These are phyloP conservation scores for Crithidia sp. DNA, from an alignment of 208 protist species.

Conservation along the genomic window DNA sequence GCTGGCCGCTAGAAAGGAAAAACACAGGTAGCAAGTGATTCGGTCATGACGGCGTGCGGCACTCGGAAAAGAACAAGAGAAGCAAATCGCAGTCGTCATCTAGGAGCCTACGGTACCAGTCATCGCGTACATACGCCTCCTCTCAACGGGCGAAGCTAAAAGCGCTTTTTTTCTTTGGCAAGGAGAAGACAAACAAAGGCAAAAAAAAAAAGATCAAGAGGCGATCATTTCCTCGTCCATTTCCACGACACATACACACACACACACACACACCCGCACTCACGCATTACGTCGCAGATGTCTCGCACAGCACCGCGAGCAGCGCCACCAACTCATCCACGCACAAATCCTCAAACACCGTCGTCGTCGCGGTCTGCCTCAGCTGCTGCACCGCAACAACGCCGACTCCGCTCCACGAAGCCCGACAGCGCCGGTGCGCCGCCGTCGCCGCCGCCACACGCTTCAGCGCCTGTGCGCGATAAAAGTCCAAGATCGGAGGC, in stretches of 20 bases:
- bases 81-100: no score
- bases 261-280: background rate
- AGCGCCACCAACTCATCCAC: conserved; percentile 43
- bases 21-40: no score
- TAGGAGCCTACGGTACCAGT: no score
- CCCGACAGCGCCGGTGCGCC: conserved; percentile 26
- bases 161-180: no score
- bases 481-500: conserved; percentile 33
- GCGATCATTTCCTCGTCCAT: no score
- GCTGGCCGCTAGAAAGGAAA: no score
- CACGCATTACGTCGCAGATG: background rate
- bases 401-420: conserved; percentile 17
- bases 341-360: conserved; percentile 32
- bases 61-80: no score
- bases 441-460: conserved; percentile 31
- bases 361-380: conserved; percentile 18
- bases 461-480: conserved; percentile 31
- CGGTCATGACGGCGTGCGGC: no score
- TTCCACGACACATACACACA: background rate
- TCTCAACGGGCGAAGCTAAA: no score
- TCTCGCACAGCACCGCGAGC: conserved; percentile 7
- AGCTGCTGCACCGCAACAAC: background rate
- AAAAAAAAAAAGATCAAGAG: no score
- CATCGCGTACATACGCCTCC: no score
- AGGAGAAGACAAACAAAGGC: no score